Base-by-base conservation (phyloP, 495 filamentous ascomycete genomes). In the Cercophora newfieldiana region DNA sequence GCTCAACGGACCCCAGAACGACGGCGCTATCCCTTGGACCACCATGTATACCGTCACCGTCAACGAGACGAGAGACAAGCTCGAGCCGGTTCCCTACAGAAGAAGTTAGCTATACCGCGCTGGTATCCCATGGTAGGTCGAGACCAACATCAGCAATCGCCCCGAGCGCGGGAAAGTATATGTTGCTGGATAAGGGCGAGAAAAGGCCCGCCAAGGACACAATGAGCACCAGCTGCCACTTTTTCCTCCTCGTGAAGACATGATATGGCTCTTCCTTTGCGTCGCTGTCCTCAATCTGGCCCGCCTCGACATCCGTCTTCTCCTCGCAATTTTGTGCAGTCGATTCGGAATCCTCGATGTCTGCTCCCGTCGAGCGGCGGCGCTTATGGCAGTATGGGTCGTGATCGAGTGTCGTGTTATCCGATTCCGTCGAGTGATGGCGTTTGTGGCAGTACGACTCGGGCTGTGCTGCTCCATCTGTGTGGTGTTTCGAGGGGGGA, bases 191-290 rank as follows among this genome's bases (percentile, higher is more conserved):
- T 5, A 80, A 66, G n/a, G 71, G 74, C 10, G 78, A 78, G 63
- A 82, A 80, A 2, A 78, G 59, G 0, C 78, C 80, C 7, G 77
- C 74, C 8, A 80, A 51, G 0, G 73, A 74, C 10, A 78, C 77
- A 30, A 82, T 75, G 59, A 69, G 68, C 1, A 81, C 74, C 16
- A 80, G 26, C 49, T 67, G 61, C 72, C 71, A 73, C 64, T 79
- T 79, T 66, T 77, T 71, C 1, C 65, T 57, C 12, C 33, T 66
- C 0, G 72, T 72, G 61, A 79, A 80, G 14, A 80, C 70, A 37
- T 70, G 72, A 28, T 70, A 70, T 18, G 67, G 67, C 12, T 61
- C 10, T 37, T 69, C 59, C 2, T 60, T 10, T 5, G 8, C 21
- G 7, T 12, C 24, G 7, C 2, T 26, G 8, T 21, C 25, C 25